These are phyloP conservation scores for Paramecium bursaria DNA, from an alignment of 73 alveolate species.

Conservation along the genomic window DNA sequence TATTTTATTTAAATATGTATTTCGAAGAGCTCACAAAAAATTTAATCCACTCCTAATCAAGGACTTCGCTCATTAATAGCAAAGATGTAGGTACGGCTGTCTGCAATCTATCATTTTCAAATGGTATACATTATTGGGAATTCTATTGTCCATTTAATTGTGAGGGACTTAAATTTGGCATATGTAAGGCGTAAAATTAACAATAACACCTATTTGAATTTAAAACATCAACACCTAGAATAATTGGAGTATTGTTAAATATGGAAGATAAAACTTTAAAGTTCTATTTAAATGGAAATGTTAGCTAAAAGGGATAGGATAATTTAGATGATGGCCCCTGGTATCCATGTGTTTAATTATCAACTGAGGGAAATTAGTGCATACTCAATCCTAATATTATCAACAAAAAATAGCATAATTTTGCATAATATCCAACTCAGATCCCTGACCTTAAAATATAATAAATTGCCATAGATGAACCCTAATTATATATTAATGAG, in stretches of 20 bases:
- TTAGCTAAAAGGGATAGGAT: slow-evolving; percentile 62
- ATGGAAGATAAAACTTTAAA: slow-evolving; percentile 69
- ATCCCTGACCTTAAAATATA: no score
- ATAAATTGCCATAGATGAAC: no score
- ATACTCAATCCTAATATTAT: slow-evolving; percentile 62
- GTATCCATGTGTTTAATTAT: slow-evolving; percentile 72
- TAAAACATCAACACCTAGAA: slow-evolving; percentile 83
- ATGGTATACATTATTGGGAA: slow-evolving; percentile 83
- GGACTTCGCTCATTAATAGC: slow-evolving; percentile 12
- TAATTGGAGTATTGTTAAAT: slow-evolving; percentile 75
- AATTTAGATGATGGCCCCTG: slow-evolving; percentile 55
- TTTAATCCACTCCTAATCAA: slow-evolving; percentile 3
- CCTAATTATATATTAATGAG: no score
- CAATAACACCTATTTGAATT: slow-evolving; percentile 62
- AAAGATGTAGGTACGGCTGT: slow-evolving; percentile 49
- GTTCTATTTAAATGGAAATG: slow-evolving; percentile 79
- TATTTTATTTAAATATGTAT: slow-evolving; percentile 23
- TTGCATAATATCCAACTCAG: no score
- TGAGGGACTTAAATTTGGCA: slow-evolving; percentile 60
- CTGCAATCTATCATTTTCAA: slow-evolving; percentile 59
- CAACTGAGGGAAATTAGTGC: slow-evolving; percentile 66
- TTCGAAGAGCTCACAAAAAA: slow-evolving; percentile 11
- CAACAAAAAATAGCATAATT: neutral
- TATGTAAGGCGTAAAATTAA: slow-evolving; percentile 2
- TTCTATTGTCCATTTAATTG: slow-evolving; percentile 73